A percentile compares a stretch with the other conserved stretches of the same genome.
phyloP scores from a whole-genome alignment of 2,329 filamentous ascomycete genomes.

The Malbranchea zuffiana region DNA sequence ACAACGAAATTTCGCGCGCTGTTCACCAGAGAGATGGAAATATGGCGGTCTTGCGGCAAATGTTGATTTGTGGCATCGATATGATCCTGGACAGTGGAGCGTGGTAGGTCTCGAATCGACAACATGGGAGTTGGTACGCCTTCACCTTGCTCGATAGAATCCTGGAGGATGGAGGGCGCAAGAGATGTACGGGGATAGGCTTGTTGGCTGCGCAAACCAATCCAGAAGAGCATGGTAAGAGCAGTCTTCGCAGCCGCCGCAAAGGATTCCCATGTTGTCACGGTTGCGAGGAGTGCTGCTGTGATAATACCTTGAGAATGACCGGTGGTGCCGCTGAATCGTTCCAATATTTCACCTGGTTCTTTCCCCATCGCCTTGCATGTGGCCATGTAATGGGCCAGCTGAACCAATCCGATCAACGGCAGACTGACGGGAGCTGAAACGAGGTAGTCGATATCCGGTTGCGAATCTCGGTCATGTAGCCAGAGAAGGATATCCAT shows the following conservation, averaged over 20 bases:
- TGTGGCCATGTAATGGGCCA: slow-evolving; percentile 89
- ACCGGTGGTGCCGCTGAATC: slow-evolving; percentile 78
- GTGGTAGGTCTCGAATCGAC: slow-evolving; percentile 85
- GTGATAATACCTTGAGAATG: slow-evolving; percentile 96
- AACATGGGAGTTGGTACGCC: slow-evolving; percentile 96
- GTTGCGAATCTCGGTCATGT: slow-evolving; percentile 75
- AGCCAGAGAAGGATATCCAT: slow-evolving; percentile 91
- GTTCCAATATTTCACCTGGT: slow-evolving; percentile 75
- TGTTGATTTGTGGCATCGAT: slow-evolving; percentile 96
- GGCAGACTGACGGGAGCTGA: slow-evolving; percentile 93
- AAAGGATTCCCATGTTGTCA: slow-evolving; percentile 88
- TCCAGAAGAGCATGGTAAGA: slow-evolving; percentile 94
- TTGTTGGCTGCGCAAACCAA: slow-evolving; percentile 91
- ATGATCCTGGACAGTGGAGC: slow-evolving; percentile 83
- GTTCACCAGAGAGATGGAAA: slow-evolving; percentile 90
- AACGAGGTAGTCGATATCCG: slow-evolving; percentile 86
- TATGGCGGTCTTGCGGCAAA: slow-evolving; percentile 81
- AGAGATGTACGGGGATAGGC: slow-evolving; percentile 92
- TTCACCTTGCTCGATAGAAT: slow-evolving; percentile 88
- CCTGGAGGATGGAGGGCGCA: slow-evolving; percentile 78
- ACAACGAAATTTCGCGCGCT: slow-evolving; percentile 95
- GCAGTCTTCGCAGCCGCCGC: slow-evolving; percentile 67
- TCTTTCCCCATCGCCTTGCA: slow-evolving; percentile 84
- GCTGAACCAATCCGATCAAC: slow-evolving; percentile 87
- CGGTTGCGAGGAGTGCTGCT: slow-evolving; percentile 80